phyloP scores from a whole-genome alignment of 208 protist genomes.

The Leishmania braziliensis region DNA sequence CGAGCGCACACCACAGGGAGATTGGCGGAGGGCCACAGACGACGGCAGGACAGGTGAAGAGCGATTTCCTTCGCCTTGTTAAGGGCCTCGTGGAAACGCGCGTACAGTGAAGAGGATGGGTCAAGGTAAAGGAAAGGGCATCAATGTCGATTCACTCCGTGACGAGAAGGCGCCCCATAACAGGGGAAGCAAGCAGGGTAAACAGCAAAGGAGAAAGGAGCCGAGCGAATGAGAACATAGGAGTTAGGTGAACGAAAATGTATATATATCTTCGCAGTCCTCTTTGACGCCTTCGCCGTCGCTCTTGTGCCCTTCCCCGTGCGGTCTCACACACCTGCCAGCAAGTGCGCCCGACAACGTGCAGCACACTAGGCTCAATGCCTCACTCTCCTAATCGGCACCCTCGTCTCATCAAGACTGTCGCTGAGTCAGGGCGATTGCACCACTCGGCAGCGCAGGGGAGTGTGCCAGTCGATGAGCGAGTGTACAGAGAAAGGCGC shows the following conservation, averaged over 20 bases:
- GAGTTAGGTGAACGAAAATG: background rate
- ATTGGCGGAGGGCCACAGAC: background rate
- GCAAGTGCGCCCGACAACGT: background rate
- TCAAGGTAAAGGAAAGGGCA: too few species aligned
- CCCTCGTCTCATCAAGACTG: too few species aligned
- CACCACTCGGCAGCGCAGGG: too few species aligned
- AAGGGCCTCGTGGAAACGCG: background rate
- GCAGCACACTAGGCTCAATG: background rate
- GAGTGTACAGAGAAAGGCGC: background rate
- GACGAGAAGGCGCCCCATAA: background rate
- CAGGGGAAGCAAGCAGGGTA: background rate
- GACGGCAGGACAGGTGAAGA: background rate
- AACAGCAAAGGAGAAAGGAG: background rate
- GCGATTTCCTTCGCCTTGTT: too few species aligned
- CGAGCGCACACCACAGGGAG: background rate
- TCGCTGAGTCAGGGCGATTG: background rate
- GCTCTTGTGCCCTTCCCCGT: background rate
- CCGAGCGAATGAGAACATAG: background rate
- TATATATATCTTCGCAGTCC: background rate
- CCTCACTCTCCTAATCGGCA: background rate
- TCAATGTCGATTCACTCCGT: too few species aligned
- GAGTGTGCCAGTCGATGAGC: background rate
- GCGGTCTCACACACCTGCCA: background rate
- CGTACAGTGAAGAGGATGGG: too few species aligned
- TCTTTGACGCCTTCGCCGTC: background rate